Base-by-base conservation (phyloP, 192 early-diverging fungal genomes). In the Thamnidium elegans region DNA sequence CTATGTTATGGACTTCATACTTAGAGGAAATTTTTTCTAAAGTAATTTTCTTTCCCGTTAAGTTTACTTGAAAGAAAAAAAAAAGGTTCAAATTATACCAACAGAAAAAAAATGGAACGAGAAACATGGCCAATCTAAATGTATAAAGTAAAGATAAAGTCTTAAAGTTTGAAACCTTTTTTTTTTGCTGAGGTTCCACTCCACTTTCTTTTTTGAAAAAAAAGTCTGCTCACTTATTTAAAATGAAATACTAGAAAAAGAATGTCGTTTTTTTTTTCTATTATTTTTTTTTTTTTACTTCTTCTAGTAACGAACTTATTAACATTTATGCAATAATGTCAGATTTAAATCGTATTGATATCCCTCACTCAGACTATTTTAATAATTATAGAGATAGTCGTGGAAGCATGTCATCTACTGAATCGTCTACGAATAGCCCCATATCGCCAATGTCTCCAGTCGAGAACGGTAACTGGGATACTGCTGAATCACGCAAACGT, bases 81-180 rank as follows among this genome's bases (percentile, higher is more conserved):
- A 36, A 36, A 36, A 36, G 3, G 14, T 2, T 10, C 11, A 47
- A 17, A 60, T 26, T 10, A 47, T 3, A 11, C 13, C 58, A 60
- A 19, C 5, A 4, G 58, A 60, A 60, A 45, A 39, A 39, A 45
- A 19, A 21, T 21, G 26, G 42, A 23, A 60, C 20, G 58, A 60
- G 58, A 60, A 60, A 60, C 58, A 9, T 60, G 43, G 5, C 58
- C 58, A 60, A 60, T 60, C 3, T 26, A 46, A 47, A 60, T 14
- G 6, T 42, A 45, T 14, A 15, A 60, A 46, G 13, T n/a, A 11
- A 42, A 47, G 9, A 39, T 10, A 39, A 39, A 39, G 36, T 4
- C 36, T 39, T 39, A 4, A 39, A 39, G 3, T 26, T 39, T 39
- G 36, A 39, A 39, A 39, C 36, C n/a, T n/a, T n/a, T n/a, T n/a